Percentiles rank a stretch among this genome's conserved stretches.
Conservation (phyloP, 2,329 filamentous ascomycete species). For the Claviceps fusiformis region DNA sequence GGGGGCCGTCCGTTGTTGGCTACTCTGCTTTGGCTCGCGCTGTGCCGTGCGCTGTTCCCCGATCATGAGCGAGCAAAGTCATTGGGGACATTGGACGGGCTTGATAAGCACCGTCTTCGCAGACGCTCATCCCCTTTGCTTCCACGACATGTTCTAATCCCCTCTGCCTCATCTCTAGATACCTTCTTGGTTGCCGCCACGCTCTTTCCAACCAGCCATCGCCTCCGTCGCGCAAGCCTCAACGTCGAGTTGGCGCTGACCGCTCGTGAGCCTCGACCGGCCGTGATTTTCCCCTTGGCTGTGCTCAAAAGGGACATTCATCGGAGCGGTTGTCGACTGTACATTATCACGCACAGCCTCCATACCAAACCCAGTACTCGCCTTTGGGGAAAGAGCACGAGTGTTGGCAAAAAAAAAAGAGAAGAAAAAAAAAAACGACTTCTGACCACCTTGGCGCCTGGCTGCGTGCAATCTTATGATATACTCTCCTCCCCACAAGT, state of each 20-base stretch:
- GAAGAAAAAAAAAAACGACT: constrained; percentile 1
- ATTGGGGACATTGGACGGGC: background rate
- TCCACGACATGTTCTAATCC: constrained; percentile 2
- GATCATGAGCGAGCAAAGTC: constrained; percentile 1
- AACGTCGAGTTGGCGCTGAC: constrained; percentile 20
- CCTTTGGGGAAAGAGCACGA: background rate
- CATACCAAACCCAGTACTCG: background rate
- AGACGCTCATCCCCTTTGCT: background rate
- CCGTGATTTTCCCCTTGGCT: constrained; percentile 12
- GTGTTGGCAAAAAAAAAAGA: no score
- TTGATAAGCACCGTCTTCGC: background rate
- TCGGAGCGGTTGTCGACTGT: background rate
- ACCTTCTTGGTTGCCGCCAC: background rate
- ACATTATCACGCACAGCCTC: background rate
- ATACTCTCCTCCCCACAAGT: background rate
- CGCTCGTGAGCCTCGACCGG: constrained; percentile 6
- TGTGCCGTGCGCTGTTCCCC: background rate
- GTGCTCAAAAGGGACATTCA: constrained; percentile 7
- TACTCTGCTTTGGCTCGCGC: background rate
- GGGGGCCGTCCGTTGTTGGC: no score
- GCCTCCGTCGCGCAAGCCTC: constrained; percentile 19
- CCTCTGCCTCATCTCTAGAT: background rate
- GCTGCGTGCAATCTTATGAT: constrained; percentile 5
- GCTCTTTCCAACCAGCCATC: constrained; percentile 9
- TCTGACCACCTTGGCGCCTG: constrained; percentile 5